These are phyloP conservation scores for Penicillium sp. DNA, from an alignment of 2,329 filamentous ascomycete species.

Conservation along the genomic window DNA sequence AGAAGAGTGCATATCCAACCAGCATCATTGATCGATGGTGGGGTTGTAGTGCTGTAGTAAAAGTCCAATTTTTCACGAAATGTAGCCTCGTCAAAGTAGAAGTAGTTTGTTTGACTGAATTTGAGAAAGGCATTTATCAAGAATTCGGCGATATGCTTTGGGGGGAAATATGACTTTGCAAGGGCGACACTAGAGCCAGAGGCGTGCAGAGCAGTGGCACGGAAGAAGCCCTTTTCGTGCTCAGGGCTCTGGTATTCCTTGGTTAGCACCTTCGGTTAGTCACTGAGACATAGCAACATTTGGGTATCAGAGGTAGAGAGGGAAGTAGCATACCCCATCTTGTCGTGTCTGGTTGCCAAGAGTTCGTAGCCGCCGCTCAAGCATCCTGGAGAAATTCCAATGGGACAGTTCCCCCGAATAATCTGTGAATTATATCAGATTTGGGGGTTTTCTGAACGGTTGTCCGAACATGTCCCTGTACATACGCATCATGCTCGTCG, in stretches of 20 bases:
- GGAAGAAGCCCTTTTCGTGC: not conserved
- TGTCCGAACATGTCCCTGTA: not conserved
- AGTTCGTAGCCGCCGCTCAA: not conserved
- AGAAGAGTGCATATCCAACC: constrained; percentile 35
- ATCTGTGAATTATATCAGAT: not conserved
- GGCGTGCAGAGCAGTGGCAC: not conserved
- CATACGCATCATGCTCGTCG: not conserved
- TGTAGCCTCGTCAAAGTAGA: not conserved
- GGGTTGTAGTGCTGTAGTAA: not conserved
- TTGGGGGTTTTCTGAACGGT: no score
- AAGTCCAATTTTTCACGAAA: not conserved
- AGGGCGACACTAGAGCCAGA: not conserved
- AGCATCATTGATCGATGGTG: constrained; percentile 27
- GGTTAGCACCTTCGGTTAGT: not conserved
- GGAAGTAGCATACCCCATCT: not conserved
- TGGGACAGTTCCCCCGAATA: not conserved
- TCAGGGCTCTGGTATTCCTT: not conserved
- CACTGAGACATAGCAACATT: no score
- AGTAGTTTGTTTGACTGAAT: not conserved
- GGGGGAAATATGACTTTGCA: not conserved
- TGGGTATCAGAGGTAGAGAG: not conserved
- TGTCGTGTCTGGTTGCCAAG: not conserved
- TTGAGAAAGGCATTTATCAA: not conserved
- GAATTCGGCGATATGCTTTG: not conserved
- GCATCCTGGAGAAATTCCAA: not conserved